Evolutionary conservation across 495 filamentous ascomycete species (phyloP), one percentile per base, ranked within the genome.

Genomic region (Hypoxylon rickii): DNA sequence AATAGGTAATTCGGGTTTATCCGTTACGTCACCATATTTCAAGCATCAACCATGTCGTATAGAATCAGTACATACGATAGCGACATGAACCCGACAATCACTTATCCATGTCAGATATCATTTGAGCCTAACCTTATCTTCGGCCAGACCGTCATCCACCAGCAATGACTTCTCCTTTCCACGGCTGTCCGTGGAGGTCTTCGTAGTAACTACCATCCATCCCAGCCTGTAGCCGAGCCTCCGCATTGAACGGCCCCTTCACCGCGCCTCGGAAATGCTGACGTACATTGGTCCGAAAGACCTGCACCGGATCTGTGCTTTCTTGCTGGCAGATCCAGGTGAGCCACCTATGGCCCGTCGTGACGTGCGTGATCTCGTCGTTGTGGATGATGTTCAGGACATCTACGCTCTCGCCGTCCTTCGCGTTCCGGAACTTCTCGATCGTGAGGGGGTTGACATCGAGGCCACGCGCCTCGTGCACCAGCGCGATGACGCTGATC

Each of bases 291-390:
- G 55, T 56, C 1, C 77, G 76, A 61, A 81, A 81, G 6, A 81
- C 75, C 37, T 76, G 69, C 2, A 81, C 75, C 1, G 78, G 76
- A 36, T 80, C 76, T 0, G 75, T 78, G 7, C 67, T 68, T 51
- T 81, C 78, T 34, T 81, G 68, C 10, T 69, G 64, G 49, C 78
- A 81, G 15, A 81, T 80, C 78, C 78, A 81, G 3, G 71, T 75
- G 17, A 81, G 54, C 78, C 78, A 81, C 8, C 78, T 61, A 41
- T 81, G 77, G 10, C 78, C 78, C 4, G 78, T 81, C 0, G 78
- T 80, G n/a, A 81, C 78, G 45, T 81, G 78, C 0, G 78, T 81
- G 22, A 81, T 79, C 41, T 81, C 78, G 38, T 81, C 78, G 20
- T 80, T 79, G 13, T 81, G 78, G 16, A 81, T 81, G 2, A 81